Base-by-base conservation (phyloP, 495 filamentous ascomycete species). In the Lophium mytilinum region DNA sequence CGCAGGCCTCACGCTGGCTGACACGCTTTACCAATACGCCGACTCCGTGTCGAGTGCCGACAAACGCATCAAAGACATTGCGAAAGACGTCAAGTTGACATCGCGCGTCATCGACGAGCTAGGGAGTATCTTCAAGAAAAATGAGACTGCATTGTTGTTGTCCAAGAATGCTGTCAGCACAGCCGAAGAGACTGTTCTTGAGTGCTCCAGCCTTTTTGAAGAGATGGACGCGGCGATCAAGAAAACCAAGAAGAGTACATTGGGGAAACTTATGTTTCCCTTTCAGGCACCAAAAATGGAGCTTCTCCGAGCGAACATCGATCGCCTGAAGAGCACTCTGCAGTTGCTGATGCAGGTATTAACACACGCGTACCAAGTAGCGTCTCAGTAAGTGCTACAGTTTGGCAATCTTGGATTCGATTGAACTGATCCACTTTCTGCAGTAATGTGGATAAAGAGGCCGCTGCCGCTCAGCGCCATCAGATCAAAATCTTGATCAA, bases 11-110 rank as follows among this genome's bases (percentile, higher is more conserved):
- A 65, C 56, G 54, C 62, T 65, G 15, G 58, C 57, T 12, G 33
- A 59, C 48, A 60, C 57, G 0, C 61, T 67, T 33, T 65, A 67
- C 62, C 41, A 59, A 34, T 67, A 67, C 52, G 65, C 61, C 24
- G 65, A 67, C 7, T 17, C 53, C 10, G 65, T 65, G 4, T 42
- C 58, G 3, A 54, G 54, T 11, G 65, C 65, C 7, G 61, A 64
- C 18, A 60, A 52, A 15, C 53, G 65, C 15, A 45, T 67, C 43
- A 65, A 57, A 42, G 62, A 65, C 50, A 64, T 65, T 35, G 61
- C 65, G 10, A 58, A 58, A 49, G 61, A 67, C 14, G 65, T 67
- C 4, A 9, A 59, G 24, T 50, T 67, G 1, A 65, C 65, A 17
- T 64, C 62, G 5, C 47, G 46, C 3, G 62, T 67, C 10, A 64